Evolutionary conservation across 23 red algal genomes (phyloP), one percentile per base, ranked within the genome.

Genomic region (Gracilaria domingensis): DNA sequence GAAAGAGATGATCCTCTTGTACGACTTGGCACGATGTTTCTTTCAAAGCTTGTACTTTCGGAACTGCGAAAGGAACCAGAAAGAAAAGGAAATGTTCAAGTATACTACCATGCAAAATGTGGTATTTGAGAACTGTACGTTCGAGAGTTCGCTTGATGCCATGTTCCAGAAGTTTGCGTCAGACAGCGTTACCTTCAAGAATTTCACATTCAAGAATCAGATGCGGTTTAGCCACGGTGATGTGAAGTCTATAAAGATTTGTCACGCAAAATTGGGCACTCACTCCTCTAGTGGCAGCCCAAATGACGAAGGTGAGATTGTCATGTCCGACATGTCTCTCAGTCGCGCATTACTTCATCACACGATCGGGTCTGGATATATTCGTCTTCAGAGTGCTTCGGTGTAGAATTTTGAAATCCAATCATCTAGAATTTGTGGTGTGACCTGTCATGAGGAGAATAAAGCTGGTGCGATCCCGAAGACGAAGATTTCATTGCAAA

Each of bases 41-140:
- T 66, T 85, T 85, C 81, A 85, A 85, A 66, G 58, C 59, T 69
- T 85, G 81, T 85, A 71, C 81, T 69, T 85, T 85, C 62, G 38
- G 81, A 67, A 26, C 51, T 69, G 28, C 23, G 23, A 48, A 85
- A 30, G 56, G 7, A 49, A 55, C 25, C 14, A 70, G 5, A 55
- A 85, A n/a, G 17, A 50, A 21, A 85, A n/a, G 17, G 59, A 60
- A 65, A 77, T 45, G 40, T 85, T 85, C 65, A 50, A 38, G 25
- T 61, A 85, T 66, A 48, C 81, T 40, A 69, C 81, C 30, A 69
- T 85, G 59, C 59, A 85, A 29, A 65, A 85, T 48, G 81, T 85
- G 45, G 40, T 85, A 48, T 85, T 85, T 50, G 81, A 85, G n/a
- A 28, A 85, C 61, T 85, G 81, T 40, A 48, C 60, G 28, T 85